Evolutionary conservation across 805 yeast species (phyloP).

Genomic region (Myxozyma neotropica): DNA sequence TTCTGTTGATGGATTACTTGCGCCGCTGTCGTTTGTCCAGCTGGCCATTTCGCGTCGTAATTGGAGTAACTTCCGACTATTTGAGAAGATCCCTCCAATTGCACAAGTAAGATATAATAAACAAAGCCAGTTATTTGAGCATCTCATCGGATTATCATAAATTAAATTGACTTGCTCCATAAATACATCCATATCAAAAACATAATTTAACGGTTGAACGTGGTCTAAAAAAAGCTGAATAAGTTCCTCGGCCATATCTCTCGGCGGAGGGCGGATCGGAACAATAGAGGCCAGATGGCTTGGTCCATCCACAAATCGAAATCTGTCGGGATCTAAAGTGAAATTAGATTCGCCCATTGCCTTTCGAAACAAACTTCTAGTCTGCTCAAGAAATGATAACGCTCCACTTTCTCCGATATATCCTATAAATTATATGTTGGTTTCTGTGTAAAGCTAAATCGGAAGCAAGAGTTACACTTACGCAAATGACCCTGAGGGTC

Average conservation of each 20-base stretch:
- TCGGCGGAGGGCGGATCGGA: slow-evolving; percentile 41
- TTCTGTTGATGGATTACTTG: background rate
- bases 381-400: slow-evolving; percentile 47
- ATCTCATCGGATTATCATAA: slow-evolving; percentile 42
- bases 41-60: slow-evolving; percentile 17
- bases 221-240: slow-evolving; percentile 44
- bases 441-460: too few relatives aligned
- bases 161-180: slow-evolving; percentile 39
- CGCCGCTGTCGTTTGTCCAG: background rate
- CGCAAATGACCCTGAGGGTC: slow-evolving; percentile 47
- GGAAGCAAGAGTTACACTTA: too few relatives aligned
- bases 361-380: slow-evolving; percentile 45
- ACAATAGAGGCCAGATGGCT: slow-evolving; percentile 34
- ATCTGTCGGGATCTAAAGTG: slow-evolving; percentile 46
- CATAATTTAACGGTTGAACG: slow-evolving; percentile 47
- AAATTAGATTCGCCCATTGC: slow-evolving; percentile 44
- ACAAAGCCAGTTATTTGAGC: slow-evolving; percentile 40
- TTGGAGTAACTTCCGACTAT: slow-evolving; percentile 36
- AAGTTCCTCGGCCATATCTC: slow-evolving; percentile 41
- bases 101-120: slow-evolving; percentile 48
- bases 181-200: slow-evolving; percentile 45
- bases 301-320: slow-evolving; percentile 46
- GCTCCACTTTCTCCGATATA: slow-evolving; percentile 51
- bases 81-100: slow-evolving; percentile 47
- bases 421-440: background rate